Evolutionary conservation across 805 yeast species (phyloP), one percentile per base, ranked within the genome.

Genomic region (Ogataea angusta): DNA sequence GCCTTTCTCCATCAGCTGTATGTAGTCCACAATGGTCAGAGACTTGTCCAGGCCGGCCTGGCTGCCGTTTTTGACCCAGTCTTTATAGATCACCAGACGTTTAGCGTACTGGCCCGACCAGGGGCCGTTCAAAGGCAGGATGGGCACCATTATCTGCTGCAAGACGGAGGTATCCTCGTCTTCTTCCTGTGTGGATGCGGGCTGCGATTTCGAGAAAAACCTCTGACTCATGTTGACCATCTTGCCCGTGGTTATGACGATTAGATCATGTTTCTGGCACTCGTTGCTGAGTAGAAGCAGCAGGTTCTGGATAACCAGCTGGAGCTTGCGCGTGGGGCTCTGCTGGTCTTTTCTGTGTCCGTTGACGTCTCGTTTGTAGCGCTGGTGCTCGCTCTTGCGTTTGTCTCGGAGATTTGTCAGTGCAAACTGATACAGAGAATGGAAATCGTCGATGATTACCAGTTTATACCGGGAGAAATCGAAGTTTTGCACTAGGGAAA

Each of bases 131-230:
- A 62, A 32, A 4, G 65, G 56, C 9, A 62, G 38, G 4, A 47
- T 47, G 1, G 66, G 66, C 1, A 62, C 63, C n/a, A 62, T 42
- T 7, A 60, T 57, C 24, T 49, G 53, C 41, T 61, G 64, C n/a
- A 47, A 45, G 9, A 59, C 49, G 19, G 40, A 52, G n/a, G 40
- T 27, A 12, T 35, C 32, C 16, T 43, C 47, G 12, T 36, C 43
- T 13, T 17, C 40, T 8, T 38, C 48, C n/a, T 38, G 45, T 7
- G 27, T 13, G 12, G 24, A 18, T n/a, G 37, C 15, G 3, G 38
- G 27, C 17, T 31, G 44, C 9, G 42, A 34, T 19, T 36, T 42
- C n/a, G 48, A 30, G 32, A 44, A 47, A 29, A 59, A 52, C 19
- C 51, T 45, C 38, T 61, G 64, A 14, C 43, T 53, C 15, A 52